Evolutionary conservation across 164 flowering plant genomes (phyloP).

Genomic region (Vitis rupestris): DNA sequence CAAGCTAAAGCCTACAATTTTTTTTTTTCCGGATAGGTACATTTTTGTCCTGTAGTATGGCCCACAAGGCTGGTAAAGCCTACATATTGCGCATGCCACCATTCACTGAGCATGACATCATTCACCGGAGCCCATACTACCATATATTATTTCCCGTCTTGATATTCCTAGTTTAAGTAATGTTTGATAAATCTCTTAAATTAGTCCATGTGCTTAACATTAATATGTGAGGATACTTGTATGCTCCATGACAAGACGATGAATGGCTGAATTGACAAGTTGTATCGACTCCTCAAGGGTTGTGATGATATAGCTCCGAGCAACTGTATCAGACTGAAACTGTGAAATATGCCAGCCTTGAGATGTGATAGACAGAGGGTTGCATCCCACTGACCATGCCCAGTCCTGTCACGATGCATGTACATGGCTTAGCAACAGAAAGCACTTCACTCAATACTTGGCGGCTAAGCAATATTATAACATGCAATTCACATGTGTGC

Average conservation of each 20-base stretch:
- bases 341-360: constrained; percentile 86
- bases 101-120: not conserved
- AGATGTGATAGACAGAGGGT: constrained; percentile 77
- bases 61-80: no score
- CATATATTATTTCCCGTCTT: no score
- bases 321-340: constrained; percentile 89
- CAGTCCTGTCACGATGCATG: constrained; percentile 64
- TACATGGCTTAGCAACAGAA: constrained; percentile 8
- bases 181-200: not conserved
- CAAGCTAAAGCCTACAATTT: not conserved
- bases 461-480: not conserved
- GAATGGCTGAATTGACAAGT: constrained; percentile 81
- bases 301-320: constrained; percentile 90
- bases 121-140: not conserved
- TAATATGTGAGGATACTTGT: constrained; percentile 77
- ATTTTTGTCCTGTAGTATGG: no score
- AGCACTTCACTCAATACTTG: not conserved
- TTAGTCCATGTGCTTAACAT: not conserved
- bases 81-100: no score
- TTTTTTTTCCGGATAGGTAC: no score
- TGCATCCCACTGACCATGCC: constrained; percentile 99
- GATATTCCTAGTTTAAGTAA: no score
- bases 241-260: constrained; percentile 69
- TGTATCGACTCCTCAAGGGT: constrained; percentile 88
- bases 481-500: not conserved